These are phyloP conservation scores for Medicago ruthenica DNA, from an alignment of 306 rosid genomes.

Conservation along the genomic window DNA sequence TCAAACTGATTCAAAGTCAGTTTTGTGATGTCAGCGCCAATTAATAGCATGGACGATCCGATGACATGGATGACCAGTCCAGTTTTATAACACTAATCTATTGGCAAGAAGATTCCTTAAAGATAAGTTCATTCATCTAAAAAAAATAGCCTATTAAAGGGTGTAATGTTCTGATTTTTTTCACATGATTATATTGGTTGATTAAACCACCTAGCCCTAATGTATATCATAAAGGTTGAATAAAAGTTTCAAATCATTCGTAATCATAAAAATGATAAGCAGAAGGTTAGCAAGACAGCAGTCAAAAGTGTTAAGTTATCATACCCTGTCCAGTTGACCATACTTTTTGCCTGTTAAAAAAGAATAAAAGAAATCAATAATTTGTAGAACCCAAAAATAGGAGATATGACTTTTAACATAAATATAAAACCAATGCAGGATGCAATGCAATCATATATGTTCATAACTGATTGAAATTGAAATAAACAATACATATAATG, in stretches of 20 bases:
- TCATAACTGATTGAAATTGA: slow-evolving; percentile 35
- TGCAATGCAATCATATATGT: slow-evolving; percentile 33
- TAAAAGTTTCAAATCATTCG: slow-evolving; percentile 7
- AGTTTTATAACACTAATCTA: neutral
- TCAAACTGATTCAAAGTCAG: neutral
- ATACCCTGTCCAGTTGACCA: slow-evolving; percentile 93
- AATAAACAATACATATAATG: slow-evolving; percentile 29
- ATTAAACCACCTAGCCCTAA: slow-evolving; percentile 28
- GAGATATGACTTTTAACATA: slow-evolving; percentile 36
- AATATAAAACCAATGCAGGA: slow-evolving; percentile 11
- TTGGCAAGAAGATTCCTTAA: slow-evolving; percentile 1
- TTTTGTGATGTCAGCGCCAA: neutral
- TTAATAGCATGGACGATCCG: neutral
- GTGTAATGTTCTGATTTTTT: slow-evolving; percentile 1
- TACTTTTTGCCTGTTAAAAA: slow-evolving; percentile 78
- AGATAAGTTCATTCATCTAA: slow-evolving; percentile 12
- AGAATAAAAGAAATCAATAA: slow-evolving; percentile 22
- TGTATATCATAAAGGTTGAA: slow-evolving; percentile 1
- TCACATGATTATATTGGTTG: slow-evolving; percentile 8
- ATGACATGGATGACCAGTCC: neutral
- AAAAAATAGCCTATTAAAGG: slow-evolving; percentile 25
- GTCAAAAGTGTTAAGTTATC: slow-evolving; percentile 39
- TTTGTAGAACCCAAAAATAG: slow-evolving; percentile 6
- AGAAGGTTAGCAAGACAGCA: slow-evolving; percentile 15
- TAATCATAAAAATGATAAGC: slow-evolving; percentile 33